Conservation (phyloP, 1,284 basidiomycete species). For the Fomitopsis schrenkii region DNA sequence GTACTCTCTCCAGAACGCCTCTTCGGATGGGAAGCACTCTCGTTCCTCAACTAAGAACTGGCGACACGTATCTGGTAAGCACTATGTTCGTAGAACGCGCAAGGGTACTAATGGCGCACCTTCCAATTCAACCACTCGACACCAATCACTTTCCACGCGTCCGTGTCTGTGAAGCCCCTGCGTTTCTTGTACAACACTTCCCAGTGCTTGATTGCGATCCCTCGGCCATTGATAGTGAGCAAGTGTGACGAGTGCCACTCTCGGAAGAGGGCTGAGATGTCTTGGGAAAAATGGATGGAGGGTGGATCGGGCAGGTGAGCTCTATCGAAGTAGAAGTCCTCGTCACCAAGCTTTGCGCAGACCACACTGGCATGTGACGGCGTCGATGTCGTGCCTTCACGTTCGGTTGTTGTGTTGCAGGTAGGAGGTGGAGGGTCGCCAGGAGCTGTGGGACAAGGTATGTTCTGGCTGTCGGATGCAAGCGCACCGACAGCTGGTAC, state of each 20-base stretch:
- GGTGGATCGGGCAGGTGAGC: not conserved
- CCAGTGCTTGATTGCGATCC: constrained; percentile 21
- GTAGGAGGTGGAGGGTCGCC: not conserved
- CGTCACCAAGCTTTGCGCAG: not conserved
- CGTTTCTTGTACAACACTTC: constrained; percentile 15
- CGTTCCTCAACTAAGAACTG: constrained; percentile 14
- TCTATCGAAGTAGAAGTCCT: not conserved
- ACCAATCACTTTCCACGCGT: constrained; percentile 13
- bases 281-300: constrained; percentile 10
- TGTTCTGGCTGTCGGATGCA: not conserved
- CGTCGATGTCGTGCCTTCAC: not conserved
- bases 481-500: not conserved
- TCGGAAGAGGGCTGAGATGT: constrained; percentile 13
- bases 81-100: too few species aligned
- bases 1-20: constrained; percentile 15
- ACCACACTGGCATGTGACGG: not conserved
- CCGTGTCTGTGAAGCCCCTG: not conserved
- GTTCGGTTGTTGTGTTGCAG: not conserved
- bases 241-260: constrained; percentile 18
- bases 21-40: constrained; percentile 9
- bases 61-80: not conserved
- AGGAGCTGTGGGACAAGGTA: not conserved
- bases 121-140: constrained; percentile 22
- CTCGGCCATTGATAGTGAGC: constrained; percentile 13
- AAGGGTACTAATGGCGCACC: constrained; percentile 9